A percentile compares a stretch with the other conserved stretches of the same genome.
Conservation (phyloP, 129 eudicot species). For the Mikania micrantha region DNA sequence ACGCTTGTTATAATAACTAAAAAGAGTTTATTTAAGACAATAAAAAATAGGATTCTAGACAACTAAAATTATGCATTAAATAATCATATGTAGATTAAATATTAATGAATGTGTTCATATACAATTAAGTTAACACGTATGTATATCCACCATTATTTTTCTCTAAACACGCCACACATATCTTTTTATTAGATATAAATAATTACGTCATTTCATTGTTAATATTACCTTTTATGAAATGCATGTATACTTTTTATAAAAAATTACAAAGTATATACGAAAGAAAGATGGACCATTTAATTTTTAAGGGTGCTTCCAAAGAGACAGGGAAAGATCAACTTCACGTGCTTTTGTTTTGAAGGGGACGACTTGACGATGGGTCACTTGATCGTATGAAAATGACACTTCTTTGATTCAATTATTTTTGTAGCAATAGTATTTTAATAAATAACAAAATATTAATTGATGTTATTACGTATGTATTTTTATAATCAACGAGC, state of each 20-base stretch:
- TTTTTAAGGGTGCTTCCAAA: constrained; percentile 25
- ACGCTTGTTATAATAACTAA: too few relatives aligned
- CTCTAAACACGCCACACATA: too few relatives aligned
- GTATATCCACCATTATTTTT: too few relatives aligned
- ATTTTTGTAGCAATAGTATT: background rate
- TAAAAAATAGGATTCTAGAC: too few relatives aligned
- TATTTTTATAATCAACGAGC: background rate
- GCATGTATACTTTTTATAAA: background rate
- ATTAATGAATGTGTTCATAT: too few relatives aligned
- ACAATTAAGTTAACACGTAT: too few relatives aligned
- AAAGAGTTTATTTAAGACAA: too few relatives aligned
- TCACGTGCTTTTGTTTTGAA: constrained; percentile 36
- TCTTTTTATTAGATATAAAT: too few relatives aligned
- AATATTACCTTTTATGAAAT: background rate
- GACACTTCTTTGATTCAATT: constrained; percentile 14
- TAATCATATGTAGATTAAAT: too few relatives aligned
- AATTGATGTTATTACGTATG: background rate
- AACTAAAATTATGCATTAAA: too few relatives aligned
- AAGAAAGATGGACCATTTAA: constrained; percentile 23
- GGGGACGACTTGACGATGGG: constrained; percentile 31
- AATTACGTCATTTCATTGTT: background rate
- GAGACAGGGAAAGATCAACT: constrained; percentile 33
- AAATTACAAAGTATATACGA: background rate
- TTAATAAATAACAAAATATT: background rate
- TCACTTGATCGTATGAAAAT: constrained; percentile 32